Percentiles rank a stretch among this genome's conserved stretches.
These are phyloP conservation scores for Mycena leptocephala DNA, from an alignment of 768 basidiomycete species.

Conservation along the genomic window DNA sequence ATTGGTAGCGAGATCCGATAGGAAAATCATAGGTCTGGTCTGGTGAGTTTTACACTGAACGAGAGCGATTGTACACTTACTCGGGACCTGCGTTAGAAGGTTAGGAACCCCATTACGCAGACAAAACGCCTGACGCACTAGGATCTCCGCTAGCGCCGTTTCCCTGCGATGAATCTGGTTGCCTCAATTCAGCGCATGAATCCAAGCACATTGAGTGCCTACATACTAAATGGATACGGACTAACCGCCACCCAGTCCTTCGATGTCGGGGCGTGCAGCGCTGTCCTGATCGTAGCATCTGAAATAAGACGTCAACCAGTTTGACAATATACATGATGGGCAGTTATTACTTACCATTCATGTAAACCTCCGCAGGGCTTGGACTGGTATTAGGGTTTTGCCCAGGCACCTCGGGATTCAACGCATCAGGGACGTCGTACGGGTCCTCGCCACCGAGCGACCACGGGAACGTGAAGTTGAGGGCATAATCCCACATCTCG, in stretches of 20 bases:
- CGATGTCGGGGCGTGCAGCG: conserved; percentile 79
- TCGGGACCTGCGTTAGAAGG: conserved; percentile 30
- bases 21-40: conserved; percentile 62
- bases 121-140: conserved; percentile 6
- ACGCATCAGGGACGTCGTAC: conserved; percentile 71
- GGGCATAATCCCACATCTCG: conserved; percentile 79
- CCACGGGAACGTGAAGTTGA: conserved; percentile 81
- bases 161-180: not conserved
- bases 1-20: conserved; percentile 64
- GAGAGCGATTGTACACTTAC: conserved; percentile 9
- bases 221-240: conserved; percentile 50
- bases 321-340: not conserved
- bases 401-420: conserved; percentile 59
- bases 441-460: conserved; percentile 38
- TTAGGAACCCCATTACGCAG: not conserved
- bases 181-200: not conserved
- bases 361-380: conserved; percentile 53
- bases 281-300: conserved; percentile 67
- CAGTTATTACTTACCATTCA: conserved; percentile 65
- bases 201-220: conserved; percentile 16
- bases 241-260: conserved; percentile 55
- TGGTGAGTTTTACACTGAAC: conserved; percentile 40
- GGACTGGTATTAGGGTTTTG: conserved; percentile 50
- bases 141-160: conserved; percentile 26
- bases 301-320: not conserved